Base-by-base conservation (phyloP, 495 filamentous ascomycete species). In the Aspergillus ellipticus region DNA sequence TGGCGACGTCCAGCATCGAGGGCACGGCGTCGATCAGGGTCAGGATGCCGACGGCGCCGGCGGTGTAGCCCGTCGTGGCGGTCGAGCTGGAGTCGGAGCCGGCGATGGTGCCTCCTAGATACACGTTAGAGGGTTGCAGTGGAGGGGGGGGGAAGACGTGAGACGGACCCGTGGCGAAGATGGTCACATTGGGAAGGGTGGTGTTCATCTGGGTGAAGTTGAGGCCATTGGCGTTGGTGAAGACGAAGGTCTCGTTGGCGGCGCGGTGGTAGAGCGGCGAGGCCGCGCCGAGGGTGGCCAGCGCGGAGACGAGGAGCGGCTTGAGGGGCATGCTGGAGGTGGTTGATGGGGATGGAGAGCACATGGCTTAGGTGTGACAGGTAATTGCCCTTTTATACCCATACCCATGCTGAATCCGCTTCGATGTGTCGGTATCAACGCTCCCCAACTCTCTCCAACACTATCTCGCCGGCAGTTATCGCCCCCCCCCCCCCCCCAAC, bases 181-280 rank as follows among this genome's bases (percentile, higher is more conserved):
- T 74, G 26, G 76, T 79, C 20, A 81, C 69, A 56, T 79, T 81
- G 6, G 75, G 78, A 0, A 81, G 69, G 42, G 65, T 67, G 26
- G 69, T 54, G 42, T 79, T 77, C 65, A 71, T 71, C 15, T 74
- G 67, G 9, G 70, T 74, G 53, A 70, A 70, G 39, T 62, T 70
- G 20, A 69, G 55, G 19, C 67, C 67, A 51, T 72, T 70, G 49
- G 63, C 54, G 45, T 68, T 72, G 59, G 67, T 70, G 52, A 63
- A 68, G 37, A 57, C 61, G n/a, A 57, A 63, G 16, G 62, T 63
- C 19, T 61, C 62, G 11, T 49, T 19, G 51, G 45, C 49, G 33
- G 55, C 59, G 16, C 60, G 63, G 29, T 58, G 21, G 33, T 61
- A 49, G 39, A 72, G 53, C 22, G 69, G 67, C 17, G 69, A 68